Conservation (phyloP, 305 asterid genomes). For the Solanum hybrid region DNA sequence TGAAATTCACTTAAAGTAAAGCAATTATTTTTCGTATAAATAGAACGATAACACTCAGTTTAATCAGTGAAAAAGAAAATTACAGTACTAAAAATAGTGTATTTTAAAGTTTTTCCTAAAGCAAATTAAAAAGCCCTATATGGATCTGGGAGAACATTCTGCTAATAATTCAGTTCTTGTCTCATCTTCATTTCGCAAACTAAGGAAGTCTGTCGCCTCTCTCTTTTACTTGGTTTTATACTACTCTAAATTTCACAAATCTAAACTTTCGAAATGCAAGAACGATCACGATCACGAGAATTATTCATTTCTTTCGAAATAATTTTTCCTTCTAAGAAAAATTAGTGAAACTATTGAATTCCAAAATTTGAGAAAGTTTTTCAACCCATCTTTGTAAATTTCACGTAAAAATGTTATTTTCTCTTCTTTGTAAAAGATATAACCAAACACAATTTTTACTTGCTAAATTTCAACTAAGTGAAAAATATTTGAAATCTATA, state of each 20-base stretch:
- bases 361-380: neutral
- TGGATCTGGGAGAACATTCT: neutral
- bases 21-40: fast-evolving
- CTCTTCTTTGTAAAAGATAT: neutral
- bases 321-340: too few species aligned
- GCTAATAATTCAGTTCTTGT: neutral
- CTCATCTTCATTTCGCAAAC: neutral
- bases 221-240: neutral
- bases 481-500: neutral
- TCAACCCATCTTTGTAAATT: neutral
- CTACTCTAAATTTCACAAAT: neutral
- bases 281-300: neutral
- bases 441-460: neutral
- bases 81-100: neutral
- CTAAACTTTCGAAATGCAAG: neutral
- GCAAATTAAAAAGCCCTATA: neutral
- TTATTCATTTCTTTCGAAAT: too few species aligned
- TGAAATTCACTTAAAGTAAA: neutral
- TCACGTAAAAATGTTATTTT: neutral
- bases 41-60: neutral
- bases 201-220: neutral
- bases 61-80: neutral
- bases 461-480: neutral
- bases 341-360: neutral
- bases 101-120: neutral